Evolutionary conservation across 805 yeast genomes (phyloP), one percentile per base, ranked within the genome.

Genomic region (Hanseniaspora meyeri): DNA sequence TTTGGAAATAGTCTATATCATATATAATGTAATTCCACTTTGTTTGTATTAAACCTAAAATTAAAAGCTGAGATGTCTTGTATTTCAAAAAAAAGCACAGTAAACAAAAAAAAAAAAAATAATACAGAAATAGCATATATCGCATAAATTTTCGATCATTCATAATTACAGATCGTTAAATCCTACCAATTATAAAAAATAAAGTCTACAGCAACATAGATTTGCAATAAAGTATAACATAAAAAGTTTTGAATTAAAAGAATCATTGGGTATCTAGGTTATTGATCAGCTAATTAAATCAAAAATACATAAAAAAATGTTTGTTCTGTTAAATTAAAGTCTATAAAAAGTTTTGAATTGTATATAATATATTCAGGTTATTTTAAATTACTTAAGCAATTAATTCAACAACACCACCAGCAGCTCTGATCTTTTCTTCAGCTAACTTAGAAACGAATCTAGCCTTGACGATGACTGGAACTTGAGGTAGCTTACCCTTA

Each of bases 401-500:
- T 75, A 93, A 87, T 83, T 93, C 98, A 77, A 93, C 95, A 74
- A 87, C 98, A 87, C 99, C 99, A 81, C 99, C 99, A 74, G 85
- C 99, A 74, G 95, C 97, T 83, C 87, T 88, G 83, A 93, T 93
- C 84, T 91, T 93, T 82, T 93, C 90, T 85, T 93, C 99, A 75
- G 99, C 99, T 75, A 89, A 85, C 80, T 90, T 85, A 70, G 97
- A 89, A 70, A 93, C 99, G 75, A 85, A 93, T 86, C 99, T 91
- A 68, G 99, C 98, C 81, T 87, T 91, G 75, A 93, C 97, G 70
- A 93, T 89, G 75, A 93, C 95, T 74, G 99, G 99, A 69, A 90
- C 97, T 68, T 85, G 72, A 77, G 99, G 99, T 72, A 93, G 80
- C 77, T 86, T 82, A 77, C 99, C 99, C 83, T 93, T 93, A 79